A percentile compares a stretch with the other conserved stretches of the same genome.
phyloP scores from a whole-genome alignment of 495 filamentous ascomycete genomes.

The Neurospora sp. region DNA sequence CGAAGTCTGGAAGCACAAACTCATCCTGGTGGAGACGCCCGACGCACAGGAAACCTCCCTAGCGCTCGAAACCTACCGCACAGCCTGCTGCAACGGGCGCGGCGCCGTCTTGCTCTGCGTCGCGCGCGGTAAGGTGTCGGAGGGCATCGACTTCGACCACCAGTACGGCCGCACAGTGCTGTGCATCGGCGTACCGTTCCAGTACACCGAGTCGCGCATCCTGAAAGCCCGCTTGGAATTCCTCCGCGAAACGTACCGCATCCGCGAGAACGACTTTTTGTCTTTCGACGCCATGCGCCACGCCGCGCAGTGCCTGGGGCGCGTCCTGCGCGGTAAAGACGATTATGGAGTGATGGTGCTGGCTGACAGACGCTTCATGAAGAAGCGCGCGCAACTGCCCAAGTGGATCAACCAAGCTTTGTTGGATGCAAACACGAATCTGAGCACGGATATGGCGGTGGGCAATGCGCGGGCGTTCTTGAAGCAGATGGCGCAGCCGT shows the following conservation, averaged over 20 bases:
- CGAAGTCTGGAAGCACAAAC: conserved; percentile 98
- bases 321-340: conserved; percentile 92
- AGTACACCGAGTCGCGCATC: conserved; percentile 97
- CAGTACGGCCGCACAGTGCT: conserved; percentile 96
- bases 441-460: conserved; percentile 94
- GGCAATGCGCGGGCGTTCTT: conserved; percentile 81
- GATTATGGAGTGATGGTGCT: conserved; percentile 99
- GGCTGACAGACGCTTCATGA: conserved; percentile 82
- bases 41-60: conserved; percentile 95
- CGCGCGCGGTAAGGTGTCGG: conserved; percentile 91
- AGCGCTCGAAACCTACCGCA: conserved; percentile 92
- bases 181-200: conserved; percentile 95
- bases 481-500: conserved; percentile 81
- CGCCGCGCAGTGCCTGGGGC: conserved; percentile 91
- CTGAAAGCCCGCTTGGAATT: conserved; percentile 95
- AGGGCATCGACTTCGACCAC: conserved; percentile 99
- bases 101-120: conserved; percentile 90
- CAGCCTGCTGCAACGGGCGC: conserved; percentile 91
- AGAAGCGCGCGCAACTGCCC: conserved; percentile 81
- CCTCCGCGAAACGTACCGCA: conserved; percentile 90
- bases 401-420: conserved; percentile 95
- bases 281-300: conserved; percentile 99
- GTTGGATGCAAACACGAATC: conserved; percentile 68
- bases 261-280: conserved; percentile 93
- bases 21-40: conserved; percentile 95